A percentile compares a stretch with the other conserved stretches of the same genome.
phyloP scores from a whole-genome alignment of 345 rosid species.

The Murraya paniculata region DNA sequence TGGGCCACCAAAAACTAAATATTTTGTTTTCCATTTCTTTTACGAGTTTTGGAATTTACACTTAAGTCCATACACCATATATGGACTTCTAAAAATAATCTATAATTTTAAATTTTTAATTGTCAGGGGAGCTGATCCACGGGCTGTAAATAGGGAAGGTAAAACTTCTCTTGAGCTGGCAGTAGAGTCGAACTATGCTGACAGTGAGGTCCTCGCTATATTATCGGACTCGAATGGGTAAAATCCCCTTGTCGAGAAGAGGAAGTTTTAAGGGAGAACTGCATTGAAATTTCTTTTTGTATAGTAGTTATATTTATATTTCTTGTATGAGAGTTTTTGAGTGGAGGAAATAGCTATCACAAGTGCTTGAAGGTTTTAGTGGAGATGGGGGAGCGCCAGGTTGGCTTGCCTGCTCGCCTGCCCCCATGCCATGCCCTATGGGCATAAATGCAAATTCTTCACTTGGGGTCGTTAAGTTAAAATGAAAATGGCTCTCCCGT shows the following conservation, averaged over 20 bases:
- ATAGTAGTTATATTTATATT: constrained; percentile 24
- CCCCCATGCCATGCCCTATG: neutral
- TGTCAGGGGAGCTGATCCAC: constrained; percentile 88
- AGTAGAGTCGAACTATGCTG: constrained; percentile 49
- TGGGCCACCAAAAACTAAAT: neutral
- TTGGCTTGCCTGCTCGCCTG: constrained; percentile 34
- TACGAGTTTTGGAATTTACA: neutral
- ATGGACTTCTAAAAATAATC: neutral
- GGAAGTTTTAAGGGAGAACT: constrained; percentile 1
- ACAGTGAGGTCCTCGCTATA: constrained; percentile 58
- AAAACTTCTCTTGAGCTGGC: constrained; percentile 66
- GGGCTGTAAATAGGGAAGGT: constrained; percentile 57
- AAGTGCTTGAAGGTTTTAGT: constrained; percentile 20
- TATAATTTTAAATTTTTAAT: constrained; percentile 2
- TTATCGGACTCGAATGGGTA: constrained; percentile 64
- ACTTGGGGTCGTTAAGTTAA: constrained; percentile 17
- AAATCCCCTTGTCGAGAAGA: constrained; percentile 6
- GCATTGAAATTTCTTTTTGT: constrained; percentile 21
- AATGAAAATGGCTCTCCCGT: neutral
- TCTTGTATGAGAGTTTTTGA: constrained; percentile 19
- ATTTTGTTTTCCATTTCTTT: neutral
- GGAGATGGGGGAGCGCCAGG: constrained; percentile 31
- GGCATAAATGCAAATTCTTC: constrained; percentile 30
- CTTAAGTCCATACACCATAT: neutral
- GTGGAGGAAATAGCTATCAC: constrained; percentile 19